Evolutionary conservation across 345 rosid genomes (phyloP), one percentile per base, ranked within the genome.

Genomic region (Balakata baccata): DNA sequence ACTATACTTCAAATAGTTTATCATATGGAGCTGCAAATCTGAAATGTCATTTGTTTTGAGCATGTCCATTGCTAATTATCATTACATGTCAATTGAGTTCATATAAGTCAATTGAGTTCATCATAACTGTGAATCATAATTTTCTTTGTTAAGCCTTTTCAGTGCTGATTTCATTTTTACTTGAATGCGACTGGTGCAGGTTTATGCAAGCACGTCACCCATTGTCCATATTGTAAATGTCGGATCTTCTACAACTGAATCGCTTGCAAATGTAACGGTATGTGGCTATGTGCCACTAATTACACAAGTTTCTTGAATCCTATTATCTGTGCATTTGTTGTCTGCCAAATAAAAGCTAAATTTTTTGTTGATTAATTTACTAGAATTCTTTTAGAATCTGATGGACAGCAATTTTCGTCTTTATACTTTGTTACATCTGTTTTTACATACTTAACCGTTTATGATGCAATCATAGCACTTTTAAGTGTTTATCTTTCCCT

Each of bases 251-350:
- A 50, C 83, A 6, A 82, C 85, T 37, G 89, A 86, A 68, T 87
- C 94, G 9, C 65, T 74, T 69, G 94, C 91, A 4, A 87, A 89
- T 53, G 25, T 87, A 47, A 87, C 90, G 81, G 91, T 89, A 83
- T 71, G 81, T 75, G 64, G 81, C 90, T 89, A 83, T 71, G 81
- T 75, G 64, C 73, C 49, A 38, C 62, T 29, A 29, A 25, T 74
- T 49, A 53, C 79, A 43, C 57, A 71, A 45, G 59, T 41, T 45
- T 22, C 34, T 39, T 11, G 20, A 18, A 22, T 51, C 69, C n/a
- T n/a, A n/a, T n/a, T n/a, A n/a, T n/a, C 43, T 20, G 6, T 53
- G 59, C 60, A 13, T 41, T 50, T 20, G 20, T 51, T 20, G 5
- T 51, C 54, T 43, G 12, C 25, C 60, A 20, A 51, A 64, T 29